Evolutionary conservation across 208 protist genomes (phyloP).

Genomic region (Strigomonas culicis): DNA sequence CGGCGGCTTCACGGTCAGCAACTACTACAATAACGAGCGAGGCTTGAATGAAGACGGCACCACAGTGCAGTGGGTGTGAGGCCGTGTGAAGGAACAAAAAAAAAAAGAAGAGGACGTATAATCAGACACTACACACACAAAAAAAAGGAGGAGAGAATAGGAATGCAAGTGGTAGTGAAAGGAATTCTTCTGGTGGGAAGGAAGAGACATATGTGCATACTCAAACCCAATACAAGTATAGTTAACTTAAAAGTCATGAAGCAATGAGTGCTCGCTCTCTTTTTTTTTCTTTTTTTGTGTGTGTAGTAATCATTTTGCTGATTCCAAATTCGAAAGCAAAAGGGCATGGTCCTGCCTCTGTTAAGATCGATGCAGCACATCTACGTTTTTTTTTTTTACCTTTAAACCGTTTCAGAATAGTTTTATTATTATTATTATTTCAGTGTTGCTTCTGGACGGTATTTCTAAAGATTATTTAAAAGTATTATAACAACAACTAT

Average conservation of each 20-base stretch:
- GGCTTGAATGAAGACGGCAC: constrained; percentile 36
- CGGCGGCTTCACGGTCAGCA: not conserved
- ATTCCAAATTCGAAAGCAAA: not conserved
- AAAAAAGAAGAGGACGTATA: not conserved
- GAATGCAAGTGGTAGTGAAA: constrained; percentile 6
- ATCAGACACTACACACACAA: not conserved
- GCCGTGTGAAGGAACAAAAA: not conserved
- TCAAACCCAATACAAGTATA: not conserved
- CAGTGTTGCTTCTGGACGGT: no score
- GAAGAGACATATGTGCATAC: not conserved
- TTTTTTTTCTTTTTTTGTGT: constrained; percentile 4
- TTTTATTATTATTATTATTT: not conserved
- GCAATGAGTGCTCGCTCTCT: not conserved
- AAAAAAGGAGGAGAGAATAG: constrained; percentile 11
- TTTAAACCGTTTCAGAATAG: not conserved
- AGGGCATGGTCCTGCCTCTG: not conserved
- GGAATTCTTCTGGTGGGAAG: constrained; percentile 1
- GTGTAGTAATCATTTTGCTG: not conserved
- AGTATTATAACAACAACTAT: not conserved
- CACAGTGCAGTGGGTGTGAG: constrained; percentile 39
- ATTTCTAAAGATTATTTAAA: no score
- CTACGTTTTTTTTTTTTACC: not conserved
- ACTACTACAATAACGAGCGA: constrained; percentile 18
- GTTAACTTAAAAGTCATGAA: not conserved
- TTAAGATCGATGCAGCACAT: not conserved